Evolutionary conservation across 345 rosid genomes (phyloP), one percentile per base, ranked within the genome.

Genomic region (Schrenkiella parvula): DNA sequence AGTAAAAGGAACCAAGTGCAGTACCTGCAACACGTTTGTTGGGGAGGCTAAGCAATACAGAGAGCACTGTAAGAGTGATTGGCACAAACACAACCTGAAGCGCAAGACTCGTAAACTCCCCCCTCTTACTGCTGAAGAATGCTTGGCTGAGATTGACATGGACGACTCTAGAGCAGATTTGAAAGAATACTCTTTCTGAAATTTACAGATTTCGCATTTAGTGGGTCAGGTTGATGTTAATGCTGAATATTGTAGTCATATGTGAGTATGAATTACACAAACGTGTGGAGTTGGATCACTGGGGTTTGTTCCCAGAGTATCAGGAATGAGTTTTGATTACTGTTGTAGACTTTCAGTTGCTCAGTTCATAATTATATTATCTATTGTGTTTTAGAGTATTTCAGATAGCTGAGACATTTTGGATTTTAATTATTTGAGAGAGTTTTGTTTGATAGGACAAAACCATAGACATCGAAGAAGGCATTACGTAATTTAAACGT

Each of bases 31-130:
- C 78, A 84, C 93, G 1, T 64, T 80, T 22, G 82, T 89, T 25
- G 98, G 95, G 23, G 93, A 89, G 46, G 77, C 96, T 66, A 89
- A 88, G 79, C 83, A 84, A 77, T 91, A 88, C 29, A 88, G 99
- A 74, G 92, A 88, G 32, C 99, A 95, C 69, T 95, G 84, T 59
- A 91, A 89, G 89, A 95, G 89, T 23, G 96, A 89, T 4, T 95
- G 98, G 99, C 99, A 91, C 84, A 95, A 88, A 80, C 98, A 95
- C 68, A 95, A 95, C 74, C 71, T 95, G 66, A 91, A 80, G 81
- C 93, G 96, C 41, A 95, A 95, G 83, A 91, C 96, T 65, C 82
- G 82, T 48, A 86, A 89, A 56, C 96, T 91, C 5, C 89, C 92
- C 66, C 93, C 98, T 13, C 86, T 91, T 48, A 74, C 87, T 4